Evolutionary conservation across 2,329 filamentous ascomycete species (phyloP).

Genomic region (Calonectria henricotiae): DNA sequence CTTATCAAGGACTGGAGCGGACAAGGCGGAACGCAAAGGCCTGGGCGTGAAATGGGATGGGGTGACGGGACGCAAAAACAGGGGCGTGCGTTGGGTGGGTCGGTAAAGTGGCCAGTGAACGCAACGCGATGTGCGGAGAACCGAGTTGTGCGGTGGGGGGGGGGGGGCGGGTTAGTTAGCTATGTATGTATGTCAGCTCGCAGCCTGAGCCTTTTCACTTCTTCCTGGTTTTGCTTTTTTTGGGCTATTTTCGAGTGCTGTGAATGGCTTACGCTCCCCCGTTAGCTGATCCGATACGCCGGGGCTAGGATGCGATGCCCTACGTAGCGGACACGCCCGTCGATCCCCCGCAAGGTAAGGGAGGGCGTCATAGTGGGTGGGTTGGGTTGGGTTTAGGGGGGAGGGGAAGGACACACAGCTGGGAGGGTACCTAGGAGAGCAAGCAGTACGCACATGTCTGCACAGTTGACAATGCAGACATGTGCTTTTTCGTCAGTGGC

Average conservation of each 20-base stretch:
- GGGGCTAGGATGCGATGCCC: conserved; percentile 24
- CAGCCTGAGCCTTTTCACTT: neutral
- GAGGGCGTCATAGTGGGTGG: conserved; percentile 3
- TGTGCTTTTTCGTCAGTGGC: conserved; percentile 14
- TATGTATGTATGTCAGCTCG: conserved; percentile 14
- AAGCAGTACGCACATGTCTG: conserved; percentile 5
- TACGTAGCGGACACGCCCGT: conserved; percentile 17
- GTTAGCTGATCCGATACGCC: conserved; percentile 26
- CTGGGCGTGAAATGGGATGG: no score
- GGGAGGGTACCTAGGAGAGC: neutral
- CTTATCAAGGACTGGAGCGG: no score
- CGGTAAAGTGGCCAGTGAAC: no score
- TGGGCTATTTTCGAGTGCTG: neutral
- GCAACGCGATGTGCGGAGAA: no score
- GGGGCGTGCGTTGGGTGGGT: no score
- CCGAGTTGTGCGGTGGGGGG: no score
- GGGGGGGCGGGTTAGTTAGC: neutral
- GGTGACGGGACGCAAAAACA: no score
- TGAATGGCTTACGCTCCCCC: conserved; percentile 19
- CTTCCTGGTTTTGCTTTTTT: conserved; percentile 14
- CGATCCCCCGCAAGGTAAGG: conserved; percentile 32
- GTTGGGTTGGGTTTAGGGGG: neutral
- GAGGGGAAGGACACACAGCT: neutral
- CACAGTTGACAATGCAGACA: conserved; percentile 18
- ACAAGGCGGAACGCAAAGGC: no score